Conservation (phyloP, 345 rosid species). For the Reutealis trisperma region DNA sequence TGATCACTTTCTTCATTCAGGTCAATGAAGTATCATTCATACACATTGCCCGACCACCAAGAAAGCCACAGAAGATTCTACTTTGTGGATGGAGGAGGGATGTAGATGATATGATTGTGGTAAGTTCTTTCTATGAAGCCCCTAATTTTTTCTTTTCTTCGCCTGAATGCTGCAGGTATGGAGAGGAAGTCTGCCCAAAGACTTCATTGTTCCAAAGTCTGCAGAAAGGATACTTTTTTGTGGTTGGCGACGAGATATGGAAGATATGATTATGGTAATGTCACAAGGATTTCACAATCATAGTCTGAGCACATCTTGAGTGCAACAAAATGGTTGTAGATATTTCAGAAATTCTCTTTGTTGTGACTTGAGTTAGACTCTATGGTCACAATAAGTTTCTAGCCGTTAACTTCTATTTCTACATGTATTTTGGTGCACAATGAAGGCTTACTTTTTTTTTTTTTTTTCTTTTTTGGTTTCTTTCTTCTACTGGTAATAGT, state of each 20-base stretch:
- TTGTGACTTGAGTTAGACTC: conserved; percentile 14
- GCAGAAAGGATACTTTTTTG: conserved; percentile 66
- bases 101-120: conserved; percentile 88
- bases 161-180: conserved; percentile 65
- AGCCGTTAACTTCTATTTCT: conserved; percentile 6
- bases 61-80: conserved; percentile 84
- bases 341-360: conserved; percentile 10
- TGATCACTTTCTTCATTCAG: conserved; percentile 65
- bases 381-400: conserved; percentile 21
- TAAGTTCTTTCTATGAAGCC: conserved; percentile 60
- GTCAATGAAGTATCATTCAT: conserved; percentile 63
- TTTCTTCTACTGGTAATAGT: background rate
- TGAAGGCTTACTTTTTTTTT: background rate
- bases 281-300: conserved; percentile 31
- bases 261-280: conserved; percentile 79
- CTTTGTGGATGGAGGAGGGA: conserved; percentile 90
- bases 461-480: too few relatives aligned
- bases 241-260: conserved; percentile 89
- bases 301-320: conserved; percentile 28
- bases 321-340: conserved; percentile 36
- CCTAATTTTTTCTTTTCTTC: conserved; percentile 56
- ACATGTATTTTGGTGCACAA: background rate
- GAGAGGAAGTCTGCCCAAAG: conserved; percentile 64
- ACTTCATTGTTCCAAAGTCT: conserved; percentile 54
- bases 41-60: conserved; percentile 51